phyloP scores from a whole-genome alignment of 495 filamentous ascomycete species.

The Niebla homalea region DNA sequence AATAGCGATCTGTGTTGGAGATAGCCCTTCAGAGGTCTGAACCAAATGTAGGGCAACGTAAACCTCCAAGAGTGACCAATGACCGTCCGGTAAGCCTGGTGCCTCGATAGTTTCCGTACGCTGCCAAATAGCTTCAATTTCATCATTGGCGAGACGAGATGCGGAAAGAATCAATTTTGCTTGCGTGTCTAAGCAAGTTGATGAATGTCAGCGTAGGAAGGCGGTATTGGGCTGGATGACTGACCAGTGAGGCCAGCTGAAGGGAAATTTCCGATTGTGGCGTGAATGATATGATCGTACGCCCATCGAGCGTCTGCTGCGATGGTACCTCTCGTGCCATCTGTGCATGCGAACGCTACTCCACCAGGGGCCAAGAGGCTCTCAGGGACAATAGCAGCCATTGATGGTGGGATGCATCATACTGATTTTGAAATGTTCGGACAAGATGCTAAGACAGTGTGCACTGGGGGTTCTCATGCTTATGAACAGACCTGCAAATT shows the following conservation, averaged over 20 bases:
- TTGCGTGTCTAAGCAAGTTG: background rate
- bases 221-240: background rate
- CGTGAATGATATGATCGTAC: slow-evolving; percentile 8
- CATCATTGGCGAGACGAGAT: slow-evolving; percentile 4
- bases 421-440: too few species aligned
- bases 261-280: slow-evolving; percentile 3
- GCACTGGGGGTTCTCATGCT: too few species aligned
- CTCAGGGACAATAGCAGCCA: too few species aligned
- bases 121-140: slow-evolving; percentile 5
- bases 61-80: slow-evolving; percentile 8
- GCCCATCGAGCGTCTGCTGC: slow-evolving; percentile 1
- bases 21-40: slow-evolving; percentile 1
- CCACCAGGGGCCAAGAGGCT: too few species aligned
- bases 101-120: slow-evolving; percentile 1
- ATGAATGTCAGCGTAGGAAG: background rate
- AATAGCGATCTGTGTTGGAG: slow-evolving; percentile 3
- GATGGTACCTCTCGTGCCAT: slow-evolving; percentile 1
- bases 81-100: background rate
- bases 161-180: slow-evolving; percentile 1
- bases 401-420: too few species aligned
- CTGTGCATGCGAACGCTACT: background rate
- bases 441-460: too few species aligned
- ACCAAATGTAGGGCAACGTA: slow-evolving; percentile 7
- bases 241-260: slow-evolving; percentile 4
- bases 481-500: too few species aligned